Evolutionary conservation across 306 rosid genomes (phyloP), one percentile per base, ranked within the genome.

Genomic region (Boehmeria nivea): DNA sequence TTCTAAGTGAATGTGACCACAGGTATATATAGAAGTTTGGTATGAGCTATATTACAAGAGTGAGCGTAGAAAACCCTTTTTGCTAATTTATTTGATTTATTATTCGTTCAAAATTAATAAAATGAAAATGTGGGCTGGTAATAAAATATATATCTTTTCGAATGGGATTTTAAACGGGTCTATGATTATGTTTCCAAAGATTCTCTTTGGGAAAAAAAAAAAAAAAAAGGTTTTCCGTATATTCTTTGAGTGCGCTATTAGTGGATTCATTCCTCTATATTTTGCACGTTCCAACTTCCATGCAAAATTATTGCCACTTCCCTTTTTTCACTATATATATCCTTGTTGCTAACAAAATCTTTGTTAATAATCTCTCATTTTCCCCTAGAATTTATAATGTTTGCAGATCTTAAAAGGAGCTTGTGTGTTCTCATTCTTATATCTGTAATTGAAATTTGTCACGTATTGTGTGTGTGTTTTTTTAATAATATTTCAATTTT

Each of bases 281-380:
- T 59, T 56, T 81, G 76, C 83, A 78, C 71, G 84, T 55, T 38
- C 60, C 83, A 78, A 70, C 81, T 51, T 38, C 59, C 86, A 72
- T 79, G 77, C 86, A 69, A 53, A 48, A 43, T 39, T 40, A 40
- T 40, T 40, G 9, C 36, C 9, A 10, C 36, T 31, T 31, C 36
- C 36, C 9, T 4, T 4, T 0, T 31, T 31, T 31, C n/a, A n/a
- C n/a, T n/a, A n/a, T n/a, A n/a, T n/a, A n/a, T n/a, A n/a, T n/a
- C n/a, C n/a, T n/a, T n/a, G n/a, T n/a, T n/a, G n/a, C n/a, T n/a
- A n/a, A n/a, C n/a, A n/a, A n/a, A n/a, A n/a, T n/a, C n/a, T n/a
- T n/a, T n/a, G n/a, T n/a, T n/a, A n/a, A n/a, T n/a, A n/a, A n/a
- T n/a, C n/a, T n/a, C n/a, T n/a, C n/a, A n/a, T n/a, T n/a, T n/a